Evolutionary conservation across 306 rosid species (phyloP), one percentile per base, ranked within the genome.

Genomic region (Medicago ruthenica): DNA sequence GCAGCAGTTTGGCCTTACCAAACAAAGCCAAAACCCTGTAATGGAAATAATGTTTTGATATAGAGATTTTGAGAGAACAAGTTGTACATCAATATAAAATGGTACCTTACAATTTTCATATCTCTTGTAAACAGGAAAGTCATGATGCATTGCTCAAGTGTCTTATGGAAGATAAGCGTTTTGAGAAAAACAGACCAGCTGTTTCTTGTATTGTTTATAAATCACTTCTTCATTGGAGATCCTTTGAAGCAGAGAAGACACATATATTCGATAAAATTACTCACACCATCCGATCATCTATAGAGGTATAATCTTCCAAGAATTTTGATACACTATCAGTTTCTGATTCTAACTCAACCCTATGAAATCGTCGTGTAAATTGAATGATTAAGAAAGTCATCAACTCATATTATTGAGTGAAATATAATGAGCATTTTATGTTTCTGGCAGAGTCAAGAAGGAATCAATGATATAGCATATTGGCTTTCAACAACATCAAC

Each of bases 401-500:
- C 55, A 17, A 12, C 48, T 39, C 31, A 65, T 63, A 21, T 36
- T 75, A 22, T 65, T 66, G 61, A 34, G 15, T 53, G 68, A 68
- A 76, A 77, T 18, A 39, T 58, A 70, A 47, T 73, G 17, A 62
- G 45, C 15, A 48, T 70, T 67, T 67, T 45, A 71, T 86, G 50
- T 54, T 73, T 64, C 67, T 77, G 63, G 67, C 74, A 90, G 97
- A 83, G 79, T 77, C 88, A 83, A 77, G 90, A 88, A 71, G 88
- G 86, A 76, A 80, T 88, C 67, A 74, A 72, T 75, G 94, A 90
- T 65, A 87, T 90, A 53, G 92, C 97, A 15, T 90, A 86, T 82
- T 92, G 97, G 97, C 92, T 92, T 79, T 90, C 97, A 61, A 90
- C 94, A 75, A 87, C 91, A 74, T 92, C 92, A 61, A 87, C 97